Conservation (phyloP, 202 grass and related monocot species). For the Carex sylvatica region DNA sequence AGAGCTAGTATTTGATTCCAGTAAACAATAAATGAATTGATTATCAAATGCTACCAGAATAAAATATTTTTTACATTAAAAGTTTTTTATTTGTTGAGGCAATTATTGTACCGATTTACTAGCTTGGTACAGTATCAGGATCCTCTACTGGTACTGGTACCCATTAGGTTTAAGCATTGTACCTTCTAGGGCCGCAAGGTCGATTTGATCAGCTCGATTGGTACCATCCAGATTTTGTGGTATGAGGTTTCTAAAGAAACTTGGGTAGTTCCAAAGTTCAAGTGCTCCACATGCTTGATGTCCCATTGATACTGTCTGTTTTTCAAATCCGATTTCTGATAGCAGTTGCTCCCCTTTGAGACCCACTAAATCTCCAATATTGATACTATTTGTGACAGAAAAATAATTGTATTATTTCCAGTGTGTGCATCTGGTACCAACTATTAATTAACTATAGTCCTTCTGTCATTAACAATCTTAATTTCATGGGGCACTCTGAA, state of each 20-base stretch:
- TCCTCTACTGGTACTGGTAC: constrained; percentile 19
- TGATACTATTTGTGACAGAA: constrained; percentile 30
- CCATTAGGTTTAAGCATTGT: constrained; percentile 18
- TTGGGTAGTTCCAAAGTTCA: constrained; percentile 61
- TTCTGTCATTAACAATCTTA: not conserved
- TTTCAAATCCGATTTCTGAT: constrained; percentile 49
- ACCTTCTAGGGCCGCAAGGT: constrained; percentile 57
- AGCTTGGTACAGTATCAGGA: constrained; percentile 27
- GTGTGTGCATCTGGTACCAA: constrained; percentile 2
- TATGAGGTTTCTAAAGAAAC: constrained; percentile 46
- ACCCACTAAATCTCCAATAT: constrained; percentile 43
- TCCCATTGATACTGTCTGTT: constrained; percentile 50
- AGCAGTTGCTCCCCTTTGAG: constrained; percentile 38
- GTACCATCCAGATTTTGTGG: constrained; percentile 59
- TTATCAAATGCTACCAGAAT: constrained; percentile 8
- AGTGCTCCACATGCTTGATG: constrained; percentile 64
- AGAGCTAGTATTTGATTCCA: constrained; percentile 25
- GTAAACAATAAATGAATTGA: constrained; percentile 3
- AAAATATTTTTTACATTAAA: constrained; percentile 28
- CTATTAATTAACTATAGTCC: not conserved
- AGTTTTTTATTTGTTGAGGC: constrained; percentile 11
- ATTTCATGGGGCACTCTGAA: no score
- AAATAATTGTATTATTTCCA: constrained; percentile 3
- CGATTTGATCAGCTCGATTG: constrained; percentile 36
- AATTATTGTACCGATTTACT: constrained; percentile 19